Conservation (phyloP, 805 yeast species). For the Starmerella asiatica region DNA sequence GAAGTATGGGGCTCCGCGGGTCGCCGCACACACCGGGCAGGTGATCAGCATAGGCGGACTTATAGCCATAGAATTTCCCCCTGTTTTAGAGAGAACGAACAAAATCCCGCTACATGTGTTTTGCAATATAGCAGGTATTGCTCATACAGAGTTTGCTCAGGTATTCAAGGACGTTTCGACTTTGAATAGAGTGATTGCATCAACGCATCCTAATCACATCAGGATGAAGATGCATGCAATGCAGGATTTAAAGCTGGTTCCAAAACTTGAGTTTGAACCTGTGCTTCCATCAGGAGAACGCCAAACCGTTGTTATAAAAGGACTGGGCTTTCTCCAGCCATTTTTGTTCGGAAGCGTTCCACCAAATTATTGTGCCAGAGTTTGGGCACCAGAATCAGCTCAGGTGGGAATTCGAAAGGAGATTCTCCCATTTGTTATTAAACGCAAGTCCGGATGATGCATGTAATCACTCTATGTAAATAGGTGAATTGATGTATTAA, state of each 20-base stretch:
- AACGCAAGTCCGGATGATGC: no score
- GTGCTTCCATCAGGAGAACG: constrained; percentile 17
- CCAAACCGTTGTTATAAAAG: constrained; percentile 22
- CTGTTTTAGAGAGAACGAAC: constrained; percentile 3
- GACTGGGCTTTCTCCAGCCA: constrained; percentile 26
- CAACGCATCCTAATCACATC: constrained; percentile 14
- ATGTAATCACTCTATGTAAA: no score
- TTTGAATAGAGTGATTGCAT: constrained; percentile 13
- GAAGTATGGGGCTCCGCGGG: constrained; percentile 16
- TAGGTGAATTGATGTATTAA: no score
- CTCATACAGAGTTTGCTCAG: constrained; percentile 14
- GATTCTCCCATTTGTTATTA: constrained; percentile 14
- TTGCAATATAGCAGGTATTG: constrained; percentile 21
- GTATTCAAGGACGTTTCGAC: constrained; percentile 20
- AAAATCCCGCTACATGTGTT: constrained; percentile 23
- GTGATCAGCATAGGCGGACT: constrained; percentile 27
- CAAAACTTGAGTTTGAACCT: constrained; percentile 2
- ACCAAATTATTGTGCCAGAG: constrained; percentile 16
- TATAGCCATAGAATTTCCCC: constrained; percentile 22
- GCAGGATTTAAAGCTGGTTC: constrained; percentile 5
- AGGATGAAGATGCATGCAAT: constrained; percentile 20
- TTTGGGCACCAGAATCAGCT: constrained; percentile 20
- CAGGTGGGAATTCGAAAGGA: constrained; percentile 21
- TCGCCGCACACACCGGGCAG: constrained; percentile 25
- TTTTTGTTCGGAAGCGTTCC: constrained; percentile 25